Base-by-base conservation (phyloP, 2,329 filamentous ascomycete genomes). In the Epichloe aotearoae region DNA sequence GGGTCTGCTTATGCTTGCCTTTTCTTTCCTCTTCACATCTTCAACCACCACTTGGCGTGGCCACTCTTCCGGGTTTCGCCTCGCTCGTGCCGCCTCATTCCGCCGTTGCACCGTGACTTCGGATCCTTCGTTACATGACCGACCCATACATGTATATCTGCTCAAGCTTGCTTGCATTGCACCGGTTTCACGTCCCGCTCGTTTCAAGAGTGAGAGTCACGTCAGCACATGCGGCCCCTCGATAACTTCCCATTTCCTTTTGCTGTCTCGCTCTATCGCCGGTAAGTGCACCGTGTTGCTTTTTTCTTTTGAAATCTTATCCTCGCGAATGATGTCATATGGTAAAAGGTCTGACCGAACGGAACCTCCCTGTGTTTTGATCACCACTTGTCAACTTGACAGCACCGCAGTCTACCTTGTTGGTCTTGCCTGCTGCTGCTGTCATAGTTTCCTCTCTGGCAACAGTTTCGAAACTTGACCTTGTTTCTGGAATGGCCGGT, bases 281-380 rank as follows among this genome's bases (percentile, higher is more conserved):
- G 23, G 48, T 50, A 33, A 50, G 48, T 20, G n/a, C 26, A 5
- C 3, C 19, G 11, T 20, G 20, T 19, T n/a, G 12, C 33, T 36
- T 42, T 40, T 37, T 26, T 26, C 7, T 26, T 26, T 7, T 7
- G 6, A 17, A 15, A 26, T 46, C 11, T 37, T 20, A 15, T 50
- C 42, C 33, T 53, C 46, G 64, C 62, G 58, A 61, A 72, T 76
- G 78, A 81, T 80, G 76, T 73, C 62, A 49, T 54, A 66, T 78
- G 78, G 78, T 81, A 82, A 82, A 82, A 81, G 78, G 78, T 77
- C 77, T 69, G 76, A 82, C 73, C 66, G 66, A 69, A 65, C 61
- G 61, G 65, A 65, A 61, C 65, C 65, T 63, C 63, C 63, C 73
- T 71, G 76, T 73, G 76, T 68, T 64, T 64, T 62, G 61, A 60